Base-by-base conservation (phyloP, 2,329 filamentous ascomycete genomes). In the Amauroascus verrucosus region DNA sequence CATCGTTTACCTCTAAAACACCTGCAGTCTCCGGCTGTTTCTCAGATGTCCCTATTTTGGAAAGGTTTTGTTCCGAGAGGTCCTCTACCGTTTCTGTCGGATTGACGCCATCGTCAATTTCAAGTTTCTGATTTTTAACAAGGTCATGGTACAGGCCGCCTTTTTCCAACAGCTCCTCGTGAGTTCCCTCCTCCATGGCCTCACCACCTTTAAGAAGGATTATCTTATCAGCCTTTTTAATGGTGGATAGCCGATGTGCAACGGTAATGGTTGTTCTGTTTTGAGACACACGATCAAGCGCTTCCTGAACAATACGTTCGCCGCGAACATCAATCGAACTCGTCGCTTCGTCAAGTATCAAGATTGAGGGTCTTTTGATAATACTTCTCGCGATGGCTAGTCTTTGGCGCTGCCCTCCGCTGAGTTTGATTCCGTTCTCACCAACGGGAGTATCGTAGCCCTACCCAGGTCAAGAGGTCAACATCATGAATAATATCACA, bases 341-440 rank as follows among this genome's bases (percentile, higher is more conserved):
- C 0, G 85, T 89, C 1, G 86, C 86, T 67, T 91, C 85, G 62
- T 93, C 85, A 6, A 93, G 72, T 5, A 89, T 77, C 2, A 89
- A 69, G 1, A 89, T 79, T 0, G 73, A 70, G 0, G 85, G 85
- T 48, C 81, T 72, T 44, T 83, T 80, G 51, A 88, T 75, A 26
- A 88, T 81, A 9, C 82, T 82, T 6, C 85, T 75, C 0, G 85
- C 85, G 57, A 89, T 88, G 1, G 86, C 83, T 22, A 94, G 77
- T 4, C 88, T 80, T 65, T 94, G 88, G n/a, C 86, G 80, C 65
- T 95, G 88, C 0, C 88, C 88, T n/a, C 87, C 85, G 9, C 84
- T 88, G 1, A 94, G 72, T 64, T 86, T 88, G 46, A 85, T 83
- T 3, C 88, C 88, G 26, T 79, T 79, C 63, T 91, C 86, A 1